phyloP scores from a whole-genome alignment of 2,329 filamentous ascomycete species.

The Aspergillus brasiliensis region DNA sequence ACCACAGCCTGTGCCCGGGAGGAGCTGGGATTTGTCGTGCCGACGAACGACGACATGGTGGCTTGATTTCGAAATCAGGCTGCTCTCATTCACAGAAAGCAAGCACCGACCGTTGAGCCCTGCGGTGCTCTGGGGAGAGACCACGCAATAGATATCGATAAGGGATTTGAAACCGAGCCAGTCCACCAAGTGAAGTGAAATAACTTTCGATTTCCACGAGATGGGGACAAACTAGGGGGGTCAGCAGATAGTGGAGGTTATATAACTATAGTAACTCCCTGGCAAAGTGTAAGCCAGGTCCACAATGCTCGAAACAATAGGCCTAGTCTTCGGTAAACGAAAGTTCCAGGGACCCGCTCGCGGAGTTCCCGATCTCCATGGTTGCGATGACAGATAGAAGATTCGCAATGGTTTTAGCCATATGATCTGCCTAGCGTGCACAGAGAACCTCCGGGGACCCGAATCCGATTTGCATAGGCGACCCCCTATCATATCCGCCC shows the following conservation, averaged over 20 bases:
- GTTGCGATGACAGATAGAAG: background rate
- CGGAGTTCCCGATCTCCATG: conserved; percentile 2
- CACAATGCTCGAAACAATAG: background rate
- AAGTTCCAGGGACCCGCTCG: conserved; percentile 5
- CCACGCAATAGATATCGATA: background rate
- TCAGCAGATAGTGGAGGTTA: background rate
- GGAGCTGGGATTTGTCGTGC: conserved; percentile 12
- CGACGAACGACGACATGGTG: conserved; percentile 21
- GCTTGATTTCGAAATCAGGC: background rate
- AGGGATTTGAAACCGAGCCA: background rate
- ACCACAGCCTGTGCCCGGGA: conserved; percentile 18
- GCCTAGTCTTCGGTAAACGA: background rate
- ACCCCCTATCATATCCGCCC: background rate
- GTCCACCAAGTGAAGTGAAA: background rate
- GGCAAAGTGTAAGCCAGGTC: background rate
- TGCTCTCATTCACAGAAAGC: background rate
- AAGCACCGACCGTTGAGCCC: background rate
- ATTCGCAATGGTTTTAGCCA: background rate
- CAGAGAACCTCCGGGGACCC: conserved; percentile 7
- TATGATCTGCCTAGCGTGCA: background rate
- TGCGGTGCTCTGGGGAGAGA: background rate
- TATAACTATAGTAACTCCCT: background rate
- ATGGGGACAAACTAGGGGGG: background rate
- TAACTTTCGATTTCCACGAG: background rate
- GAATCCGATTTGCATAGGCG: background rate